Evolutionary conservation across 2,329 filamentous ascomycete genomes (phyloP), one percentile per base, ranked within the genome.

Genomic region (Calonectria hongkongensis): DNA sequence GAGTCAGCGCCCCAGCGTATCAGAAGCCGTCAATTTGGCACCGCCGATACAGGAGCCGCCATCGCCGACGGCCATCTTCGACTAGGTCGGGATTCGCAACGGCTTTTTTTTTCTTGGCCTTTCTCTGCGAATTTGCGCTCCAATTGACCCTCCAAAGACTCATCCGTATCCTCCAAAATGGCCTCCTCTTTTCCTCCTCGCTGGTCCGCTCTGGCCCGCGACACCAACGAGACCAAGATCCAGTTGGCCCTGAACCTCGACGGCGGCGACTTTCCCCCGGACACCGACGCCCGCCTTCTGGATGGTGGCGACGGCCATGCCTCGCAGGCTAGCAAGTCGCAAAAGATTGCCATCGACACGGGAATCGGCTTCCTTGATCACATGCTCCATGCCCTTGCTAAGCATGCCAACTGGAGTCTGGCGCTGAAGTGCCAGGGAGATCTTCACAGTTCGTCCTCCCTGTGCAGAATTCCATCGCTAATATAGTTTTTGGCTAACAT

Each of bases 181-280:
- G 75, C 77, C 43, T 73, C 81, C 51, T 56, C 80, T 54, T 69
- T 76, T 39, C 69, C 80, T 66, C 82, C 85, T 51, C 94, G 96
- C 82, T 95, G 93, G 84, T 92, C 95, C 64, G 91, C 93, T 68
- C 87, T 98, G 79, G 92, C 94, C 76, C 95, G 97, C 83, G 93
- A 96, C 85, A 99, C 97, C 81, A 98, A 98, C 87, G 97, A 99
- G 88, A 99, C 97, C 83, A 98, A 97, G 84, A 98, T 99, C 85
- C 93, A 97, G 83, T 89, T 98, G 75, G 94, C 95, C 47, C 89
- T 99, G 79, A 98, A 97, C 86, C 91, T 99, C 74, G 97, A 99
- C 85, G 97, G 97, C 83, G 97, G 96, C 81, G 89, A 88, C 50
- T 94, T 95, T 83, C 92, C 93, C 30, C 88, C 90, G 16, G 89